Conservation (phyloP, 225 moss, liverwort and hornwort species). For the Antitrichia curtipendula region DNA sequence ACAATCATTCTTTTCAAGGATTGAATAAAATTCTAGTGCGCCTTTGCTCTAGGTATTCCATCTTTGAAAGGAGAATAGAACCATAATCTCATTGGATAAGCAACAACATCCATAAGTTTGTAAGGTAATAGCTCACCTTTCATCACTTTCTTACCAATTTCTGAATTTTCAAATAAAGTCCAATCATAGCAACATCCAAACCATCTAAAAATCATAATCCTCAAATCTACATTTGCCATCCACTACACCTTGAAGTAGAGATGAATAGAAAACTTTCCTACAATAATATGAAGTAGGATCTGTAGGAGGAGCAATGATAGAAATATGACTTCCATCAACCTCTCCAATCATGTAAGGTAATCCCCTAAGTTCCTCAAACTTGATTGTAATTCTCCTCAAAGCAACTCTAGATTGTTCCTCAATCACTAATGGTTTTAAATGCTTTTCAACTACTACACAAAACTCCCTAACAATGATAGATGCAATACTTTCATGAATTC, state of each 20-base stretch:
- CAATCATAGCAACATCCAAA: fast-evolving
- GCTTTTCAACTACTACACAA: background rate
- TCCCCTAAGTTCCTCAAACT: background rate
- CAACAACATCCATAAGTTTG: fast-evolving
- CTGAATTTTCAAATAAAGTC: background rate
- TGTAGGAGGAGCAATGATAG: background rate
- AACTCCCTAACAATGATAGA: background rate
- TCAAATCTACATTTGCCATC: background rate
- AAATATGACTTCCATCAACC: background rate
- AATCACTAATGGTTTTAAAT: background rate
- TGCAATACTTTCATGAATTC: background rate
- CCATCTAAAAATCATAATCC: background rate
- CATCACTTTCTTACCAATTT: background rate
- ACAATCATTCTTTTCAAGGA: background rate
- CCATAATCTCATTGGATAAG: background rate
- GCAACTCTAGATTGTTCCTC: background rate
- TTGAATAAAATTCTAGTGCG: background rate
- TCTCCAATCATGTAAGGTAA: background rate
- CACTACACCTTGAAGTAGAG: background rate
- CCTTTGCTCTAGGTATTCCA: background rate
- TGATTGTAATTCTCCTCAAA: fast-evolving
- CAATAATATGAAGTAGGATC: background rate
- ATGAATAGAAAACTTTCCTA: background rate
- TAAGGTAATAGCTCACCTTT: background rate
- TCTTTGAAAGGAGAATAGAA: background rate